Conservation (phyloP, 78 protist genomes). For the Dictyostelium intermedium region DNA sequence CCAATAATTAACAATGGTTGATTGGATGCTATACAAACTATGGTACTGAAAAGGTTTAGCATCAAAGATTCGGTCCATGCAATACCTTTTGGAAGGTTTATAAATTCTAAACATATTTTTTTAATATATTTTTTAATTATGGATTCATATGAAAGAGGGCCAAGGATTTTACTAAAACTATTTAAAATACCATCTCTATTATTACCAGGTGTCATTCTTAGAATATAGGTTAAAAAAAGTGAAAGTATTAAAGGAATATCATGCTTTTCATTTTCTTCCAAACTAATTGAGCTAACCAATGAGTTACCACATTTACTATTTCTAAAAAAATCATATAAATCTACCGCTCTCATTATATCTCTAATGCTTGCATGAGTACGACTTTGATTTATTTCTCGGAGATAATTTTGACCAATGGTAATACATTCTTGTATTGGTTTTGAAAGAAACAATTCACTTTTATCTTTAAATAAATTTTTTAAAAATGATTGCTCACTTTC, state of each 20-base stretch:
- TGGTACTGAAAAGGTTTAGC: neutral
- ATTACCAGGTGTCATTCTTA: neutral
- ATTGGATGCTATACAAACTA: neutral
- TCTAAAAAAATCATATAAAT: conserved; percentile 42
- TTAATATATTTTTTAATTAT: no score
- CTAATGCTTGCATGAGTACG: conserved; percentile 70
- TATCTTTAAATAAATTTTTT: neutral
- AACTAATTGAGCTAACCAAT: no score
- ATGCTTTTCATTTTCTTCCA: no score
- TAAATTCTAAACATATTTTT: no score
- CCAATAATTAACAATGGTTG: conserved; percentile 11
- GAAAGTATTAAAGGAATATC: neutral
- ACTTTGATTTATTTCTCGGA: neutral
- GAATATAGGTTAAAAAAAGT: neutral
- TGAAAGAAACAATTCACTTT: neutral
- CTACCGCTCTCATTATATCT: conserved; percentile 46
- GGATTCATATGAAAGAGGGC: no score
- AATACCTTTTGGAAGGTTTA: no score
- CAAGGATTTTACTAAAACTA: no score
- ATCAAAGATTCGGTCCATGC: neutral
- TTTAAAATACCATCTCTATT: neutral
- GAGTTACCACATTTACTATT: neutral
- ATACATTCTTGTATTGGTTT: neutral
- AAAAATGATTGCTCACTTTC: conserved; percentile 22
- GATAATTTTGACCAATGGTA: neutral